Base-by-base conservation (phyloP, 2,329 filamentous ascomycete genomes). In the Fusarium austroafricanum region DNA sequence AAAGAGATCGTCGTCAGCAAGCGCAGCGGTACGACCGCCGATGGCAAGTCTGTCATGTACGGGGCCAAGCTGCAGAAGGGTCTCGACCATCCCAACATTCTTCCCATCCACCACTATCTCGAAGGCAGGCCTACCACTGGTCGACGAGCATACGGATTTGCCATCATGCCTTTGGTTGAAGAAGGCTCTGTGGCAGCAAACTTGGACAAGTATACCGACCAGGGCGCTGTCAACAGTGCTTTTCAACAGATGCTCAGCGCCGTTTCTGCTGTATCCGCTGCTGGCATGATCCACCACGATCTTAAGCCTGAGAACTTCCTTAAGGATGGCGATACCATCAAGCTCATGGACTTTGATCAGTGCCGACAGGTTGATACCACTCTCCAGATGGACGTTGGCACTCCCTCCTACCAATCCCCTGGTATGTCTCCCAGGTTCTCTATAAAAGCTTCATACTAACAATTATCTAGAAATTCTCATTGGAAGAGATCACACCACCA, bases 321-420 rank as follows among this genome's bases (percentile, higher is more conserved):
- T 26, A 52, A 57, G 20, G 61, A 65, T 35, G 61, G 61, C 0
- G 57, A 65, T 14, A 57, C 23, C 11, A 47, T 65, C 3, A 65
- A 65, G 15, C 45, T 65, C 5, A 65, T 65, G 57, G 61, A 65
- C n/a, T 65, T 65, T 37, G 61, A 65, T 17, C 61, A 65, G 18
- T 40, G 57, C 2, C 45, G 56, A 10, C 12, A 61, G 2, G 20
- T 44, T 18, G 51, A 18, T 0, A 40, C 51, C 1, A 44, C 61
- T 4, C 11, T 17, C 15, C 57, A 65, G 17, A 56, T 42, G 23
- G 61, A 65, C 2, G 57, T 57, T 1, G 57, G 61, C 20, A 65
- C 61, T 15, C 45, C 50, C 0, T 65, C 61, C 3, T 65, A 65
- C 37, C 46, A 35, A 4, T 57, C 61, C 2, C 61, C 61, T 35